Evolutionary conservation across 1,284 basidiomycete species (phyloP).

Genomic region (Ceratobasidium sp.): DNA sequence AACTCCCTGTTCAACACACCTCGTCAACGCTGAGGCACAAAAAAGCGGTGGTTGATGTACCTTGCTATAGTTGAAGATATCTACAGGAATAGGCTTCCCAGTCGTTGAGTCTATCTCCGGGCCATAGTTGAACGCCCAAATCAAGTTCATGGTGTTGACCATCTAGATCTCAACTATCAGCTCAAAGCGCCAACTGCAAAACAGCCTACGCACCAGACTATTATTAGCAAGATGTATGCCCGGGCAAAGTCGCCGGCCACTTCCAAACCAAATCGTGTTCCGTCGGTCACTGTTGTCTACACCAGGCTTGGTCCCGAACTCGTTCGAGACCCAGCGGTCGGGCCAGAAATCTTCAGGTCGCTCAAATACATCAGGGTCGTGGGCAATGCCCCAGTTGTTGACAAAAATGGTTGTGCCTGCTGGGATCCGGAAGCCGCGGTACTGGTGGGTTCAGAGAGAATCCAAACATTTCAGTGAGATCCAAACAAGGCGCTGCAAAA

Average conservation of each 20-base stretch:
- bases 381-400: constrained; percentile 44
- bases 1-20: constrained; percentile 18
- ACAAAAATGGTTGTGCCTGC: constrained; percentile 43
- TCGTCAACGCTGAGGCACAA: too few species aligned
- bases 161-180: too few species aligned
- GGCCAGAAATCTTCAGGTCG: constrained; percentile 42
- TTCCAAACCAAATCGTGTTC: constrained; percentile 42
- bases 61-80: constrained; percentile 40
- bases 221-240: constrained; percentile 45
- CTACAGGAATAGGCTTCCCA: constrained; percentile 34
- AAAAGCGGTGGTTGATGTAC: too few species aligned
- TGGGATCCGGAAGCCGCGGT: constrained; percentile 40
- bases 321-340: constrained; percentile 41
- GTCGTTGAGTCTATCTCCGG: constrained; percentile 34
- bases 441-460: constrained; percentile 37
- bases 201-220: constrained; percentile 26
- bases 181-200: too few species aligned
- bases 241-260: constrained; percentile 43
- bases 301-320: constrained; percentile 42
- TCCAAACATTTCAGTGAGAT: not conserved
- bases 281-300: constrained; percentile 15
- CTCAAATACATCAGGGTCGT: constrained; percentile 43
- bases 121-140: constrained; percentile 43
- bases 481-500: not conserved
- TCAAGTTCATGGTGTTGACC: constrained; percentile 43